Evolutionary conservation across 176 grass and related monocot genomes (phyloP), one percentile per base, ranked within the genome.

Genomic region (Lolium rigidum): DNA sequence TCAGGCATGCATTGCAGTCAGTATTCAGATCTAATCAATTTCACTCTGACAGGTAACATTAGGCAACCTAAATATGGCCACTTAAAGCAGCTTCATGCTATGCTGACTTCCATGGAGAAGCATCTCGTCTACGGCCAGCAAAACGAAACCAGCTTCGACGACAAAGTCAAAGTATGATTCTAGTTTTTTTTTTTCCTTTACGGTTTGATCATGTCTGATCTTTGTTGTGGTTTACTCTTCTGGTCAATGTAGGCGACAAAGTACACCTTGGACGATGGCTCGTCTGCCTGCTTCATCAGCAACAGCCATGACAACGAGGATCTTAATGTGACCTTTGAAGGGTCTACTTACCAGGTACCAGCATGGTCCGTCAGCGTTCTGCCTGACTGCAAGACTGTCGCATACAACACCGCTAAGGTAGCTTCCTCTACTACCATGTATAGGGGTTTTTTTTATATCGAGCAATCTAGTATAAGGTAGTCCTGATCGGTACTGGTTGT

Each of bases 41-140:
- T 31, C 9, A 49, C 4, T 50, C 72, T 2, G 48, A 52, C 14
- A 77, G 50, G 74, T n/a, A 77, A 56, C 74, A 80, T 91, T 38
- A 90, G 93, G 83, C 93, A 95, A 20, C 91, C 91, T 2, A 98
- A 98, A 31, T 98, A 92, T 66, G 93, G 95, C 1, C 95, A 98
- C 83, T 62, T 98, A 78, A 95, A 95, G 78, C 85, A 93, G 37
- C 91, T 98, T 22, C 95, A 98, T 81, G 70, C 58, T 26, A 43
- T 91, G 3, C 66, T 95, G 54, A 90, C 75, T 72, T 76, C 86
- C 41, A 90, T 93, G 47, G 95, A 98, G 85, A 90, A 92, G 38
- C 47, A 60, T 2, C 87, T 98, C 15, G 60, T 89, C 44, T 75
- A 95, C 4, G 93, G 95, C 2, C 22, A 91, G 37, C 62, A 87